Base-by-base conservation (phyloP, 2,329 filamentous ascomycete species). In the Apiospora aurea region DNA sequence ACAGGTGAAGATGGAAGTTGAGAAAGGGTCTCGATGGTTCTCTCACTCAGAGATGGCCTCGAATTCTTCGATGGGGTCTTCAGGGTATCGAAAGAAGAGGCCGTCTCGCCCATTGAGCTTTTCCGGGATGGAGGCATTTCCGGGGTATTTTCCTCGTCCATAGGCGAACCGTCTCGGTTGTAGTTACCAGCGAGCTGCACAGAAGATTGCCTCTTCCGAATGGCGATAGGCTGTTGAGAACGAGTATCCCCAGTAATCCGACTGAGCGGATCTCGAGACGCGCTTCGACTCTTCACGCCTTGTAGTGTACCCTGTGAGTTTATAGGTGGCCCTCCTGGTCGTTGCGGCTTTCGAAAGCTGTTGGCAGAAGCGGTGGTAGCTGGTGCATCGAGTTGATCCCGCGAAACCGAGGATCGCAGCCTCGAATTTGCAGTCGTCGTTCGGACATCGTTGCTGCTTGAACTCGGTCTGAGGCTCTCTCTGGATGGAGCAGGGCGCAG, bases 11-110 rank as follows among this genome's bases (percentile, higher is more conserved):
- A 90, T 0, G 95, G 93, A 43, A 97, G 85, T 67, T 91, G 89
- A 3, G 94, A 88, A 7, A 98, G 84, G 0, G 94, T 97, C 80
- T 97, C 94, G 57, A 97, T 91, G 0, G 95, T 97, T 72, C 96
- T 87, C 77, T 98, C 95, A 0, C 93, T 91, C 4, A 98, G 85
- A 0, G 94, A 95, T 69, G 88, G 85, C n/a, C 72, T 75, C 18
- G 77, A 72, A 57, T 74, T 79, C 51, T 70, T 74, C 18, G 74
- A 61, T 18, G 74, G 71, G 2, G 75, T 70, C 41, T 72, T 44
- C n/a, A 78, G 71, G 2, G 74, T 41, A 70, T 80, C 78, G 49
- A 78, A 79, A 24, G 66, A 67, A 21, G 78, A 76, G 43, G 75
- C 69, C 5, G 71, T 71, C 29, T 79, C 76, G 5, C 75, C 74